phyloP scores from a whole-genome alignment of 495 filamentous ascomycete genomes.

The Neurospora tetraspora region DNA sequence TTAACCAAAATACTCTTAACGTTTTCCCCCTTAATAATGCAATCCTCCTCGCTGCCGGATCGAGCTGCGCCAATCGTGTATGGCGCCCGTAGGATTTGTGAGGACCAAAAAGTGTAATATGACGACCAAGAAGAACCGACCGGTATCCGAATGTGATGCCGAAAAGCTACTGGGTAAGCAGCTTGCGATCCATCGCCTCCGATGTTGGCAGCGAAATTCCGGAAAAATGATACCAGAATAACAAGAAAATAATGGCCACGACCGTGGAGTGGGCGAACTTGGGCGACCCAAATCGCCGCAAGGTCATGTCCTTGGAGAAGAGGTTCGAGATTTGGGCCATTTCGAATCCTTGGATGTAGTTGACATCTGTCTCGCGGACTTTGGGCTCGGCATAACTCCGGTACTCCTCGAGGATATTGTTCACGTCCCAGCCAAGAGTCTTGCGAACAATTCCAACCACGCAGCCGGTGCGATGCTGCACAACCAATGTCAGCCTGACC shows the following conservation, averaged over 20 bases:
- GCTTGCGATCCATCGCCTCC: neutral
- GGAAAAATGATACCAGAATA: constrained; percentile 18
- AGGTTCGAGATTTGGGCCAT: constrained; percentile 18
- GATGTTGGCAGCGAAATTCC: constrained; percentile 7
- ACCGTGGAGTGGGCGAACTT: constrained; percentile 16
- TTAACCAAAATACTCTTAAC: neutral
- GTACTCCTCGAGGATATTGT: constrained; percentile 57
- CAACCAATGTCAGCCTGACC: constrained; percentile 9
- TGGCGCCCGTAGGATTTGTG: neutral
- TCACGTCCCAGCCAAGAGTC: constrained; percentile 46
- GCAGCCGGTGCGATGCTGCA: constrained; percentile 76
- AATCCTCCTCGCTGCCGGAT: neutral
- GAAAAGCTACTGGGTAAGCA: neutral
- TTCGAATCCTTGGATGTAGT: constrained; percentile 37
- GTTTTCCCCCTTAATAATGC: neutral
- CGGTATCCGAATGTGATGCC: neutral
- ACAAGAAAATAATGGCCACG: constrained; percentile 15
- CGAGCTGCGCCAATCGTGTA: neutral
- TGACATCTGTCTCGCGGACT: constrained; percentile 39
- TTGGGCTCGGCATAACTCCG: constrained; percentile 56
- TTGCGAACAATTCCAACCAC: constrained; percentile 64
- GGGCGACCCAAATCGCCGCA: constrained; percentile 7
- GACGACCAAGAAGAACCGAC: neutral
- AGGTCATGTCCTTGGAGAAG: constrained; percentile 4
- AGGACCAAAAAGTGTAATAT: neutral